These are phyloP conservation scores for Ettlia oleoabundans DNA, from an alignment of 139 green algal species.

Conservation along the genomic window DNA sequence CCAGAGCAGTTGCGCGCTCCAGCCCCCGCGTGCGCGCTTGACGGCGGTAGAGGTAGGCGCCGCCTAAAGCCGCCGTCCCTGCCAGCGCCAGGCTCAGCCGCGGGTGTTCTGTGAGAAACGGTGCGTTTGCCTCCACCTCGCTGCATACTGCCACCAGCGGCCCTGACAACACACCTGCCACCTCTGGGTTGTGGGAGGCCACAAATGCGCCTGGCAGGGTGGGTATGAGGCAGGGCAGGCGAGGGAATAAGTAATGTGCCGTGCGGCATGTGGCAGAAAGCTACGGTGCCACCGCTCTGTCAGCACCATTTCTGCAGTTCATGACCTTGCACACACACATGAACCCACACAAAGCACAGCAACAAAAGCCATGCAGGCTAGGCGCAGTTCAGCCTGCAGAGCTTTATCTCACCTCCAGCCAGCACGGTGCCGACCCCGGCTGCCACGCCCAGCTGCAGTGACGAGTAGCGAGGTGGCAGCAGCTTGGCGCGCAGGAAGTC, in stretches of 20 bases:
- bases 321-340: too few species aligned
- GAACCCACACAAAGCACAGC: too few species aligned
- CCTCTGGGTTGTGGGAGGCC: conserved; percentile 47
- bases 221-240: too few species aligned
- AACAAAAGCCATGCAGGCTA: too few species aligned
- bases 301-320: too few species aligned
- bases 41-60: conserved; percentile 23
- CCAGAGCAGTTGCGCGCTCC: conserved; percentile 63
- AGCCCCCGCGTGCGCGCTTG: conserved; percentile 33
- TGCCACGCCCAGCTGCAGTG: conserved; percentile 36
- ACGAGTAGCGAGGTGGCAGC: conserved; percentile 54
- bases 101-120: conserved; percentile 48
- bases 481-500: conserved; percentile 64
- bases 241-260: too few species aligned
- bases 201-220: conserved; percentile 32
- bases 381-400: too few species aligned
- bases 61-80: conserved; percentile 24
- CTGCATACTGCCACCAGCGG: conserved; percentile 34
- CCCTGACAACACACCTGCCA: conserved; percentile 41
- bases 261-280: too few species aligned
- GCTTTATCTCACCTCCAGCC: conserved; percentile 34
- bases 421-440: conserved; percentile 3
- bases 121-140: conserved; percentile 43
- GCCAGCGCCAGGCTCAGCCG: conserved; percentile 34
- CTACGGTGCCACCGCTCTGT: too few species aligned